These are phyloP conservation scores for Podospora pseudoanserina DNA, from an alignment of 495 filamentous ascomycete genomes.

Conservation along the genomic window DNA sequence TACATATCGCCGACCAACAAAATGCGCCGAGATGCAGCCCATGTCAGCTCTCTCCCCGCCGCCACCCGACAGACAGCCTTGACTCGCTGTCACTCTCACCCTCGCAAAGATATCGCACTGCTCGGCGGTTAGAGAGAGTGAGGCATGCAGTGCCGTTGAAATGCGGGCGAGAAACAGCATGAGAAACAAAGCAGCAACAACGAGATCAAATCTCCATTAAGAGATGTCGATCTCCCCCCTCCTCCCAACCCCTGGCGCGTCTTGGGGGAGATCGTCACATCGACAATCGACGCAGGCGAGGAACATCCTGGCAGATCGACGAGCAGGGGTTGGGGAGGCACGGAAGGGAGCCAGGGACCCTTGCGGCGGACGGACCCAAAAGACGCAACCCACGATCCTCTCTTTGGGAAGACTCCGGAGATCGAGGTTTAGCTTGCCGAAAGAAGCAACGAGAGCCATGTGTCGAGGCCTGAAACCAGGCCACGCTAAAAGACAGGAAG, in stretches of 20 bases:
- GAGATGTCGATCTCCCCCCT: background rate
- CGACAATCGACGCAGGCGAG: background rate
- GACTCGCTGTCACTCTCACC: background rate
- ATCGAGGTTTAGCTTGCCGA: conserved; percentile 4
- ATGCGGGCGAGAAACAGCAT: background rate
- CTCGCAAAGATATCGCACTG: too few relatives aligned
- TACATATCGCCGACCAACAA: background rate
- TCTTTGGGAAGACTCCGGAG: background rate
- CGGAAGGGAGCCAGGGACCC: background rate
- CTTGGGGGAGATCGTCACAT: background rate
- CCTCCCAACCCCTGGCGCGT: background rate
- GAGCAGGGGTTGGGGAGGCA: background rate
- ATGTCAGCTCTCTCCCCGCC: background rate
- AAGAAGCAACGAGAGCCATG: conserved; percentile 2
- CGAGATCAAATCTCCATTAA: background rate
- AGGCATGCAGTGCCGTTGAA: background rate
- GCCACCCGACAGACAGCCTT: background rate
- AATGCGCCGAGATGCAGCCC: background rate
- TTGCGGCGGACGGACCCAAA: background rate
- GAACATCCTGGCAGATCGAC: conserved; percentile 4
- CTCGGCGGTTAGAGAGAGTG: too few relatives aligned
- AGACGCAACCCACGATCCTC: too few relatives aligned
- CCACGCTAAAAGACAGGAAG: too few relatives aligned
- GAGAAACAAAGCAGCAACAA: too few relatives aligned
- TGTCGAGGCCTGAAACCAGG: background rate